Conservation (phyloP, 768 basidiomycete species). For the Termitomyces bulborhizus region DNA sequence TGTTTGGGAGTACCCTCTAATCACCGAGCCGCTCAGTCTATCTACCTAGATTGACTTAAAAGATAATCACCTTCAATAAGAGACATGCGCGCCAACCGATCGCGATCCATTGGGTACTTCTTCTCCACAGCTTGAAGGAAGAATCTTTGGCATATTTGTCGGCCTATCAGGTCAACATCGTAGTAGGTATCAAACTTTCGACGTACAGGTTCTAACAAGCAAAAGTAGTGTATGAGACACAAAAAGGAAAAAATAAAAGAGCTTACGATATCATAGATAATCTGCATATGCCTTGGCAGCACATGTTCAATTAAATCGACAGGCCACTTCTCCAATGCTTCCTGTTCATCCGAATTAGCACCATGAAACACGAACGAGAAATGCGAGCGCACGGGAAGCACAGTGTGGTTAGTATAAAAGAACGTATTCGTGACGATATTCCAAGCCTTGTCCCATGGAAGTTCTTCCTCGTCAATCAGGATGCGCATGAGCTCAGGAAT, state of each 20-base stretch:
- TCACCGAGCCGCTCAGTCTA: neutral
- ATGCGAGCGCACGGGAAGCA: slow-evolving; percentile 62
- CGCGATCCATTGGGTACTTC: slow-evolving; percentile 85
- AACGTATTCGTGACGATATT: slow-evolving; percentile 83
- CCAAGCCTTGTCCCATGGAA: slow-evolving; percentile 85
- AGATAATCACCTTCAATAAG: slow-evolving; percentile 70
- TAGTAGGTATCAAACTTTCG: neutral
- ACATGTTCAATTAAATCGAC: slow-evolving; percentile 82
- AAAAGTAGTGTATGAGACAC: neutral
- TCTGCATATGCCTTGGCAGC: slow-evolving; percentile 85
- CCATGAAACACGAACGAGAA: neutral
- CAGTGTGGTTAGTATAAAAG: slow-evolving; percentile 95
- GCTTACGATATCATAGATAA: slow-evolving; percentile 65
- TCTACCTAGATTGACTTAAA: neutral
- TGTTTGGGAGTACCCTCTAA: slow-evolving; percentile 82
- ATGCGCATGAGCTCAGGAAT: slow-evolving; percentile 95
- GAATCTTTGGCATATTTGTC: slow-evolving; percentile 26
- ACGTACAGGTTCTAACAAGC: slow-evolving; percentile 43
- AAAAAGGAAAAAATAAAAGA: neutral
- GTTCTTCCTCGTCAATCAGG: slow-evolving; percentile 85
- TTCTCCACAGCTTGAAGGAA: slow-evolving; percentile 86
- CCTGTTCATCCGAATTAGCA: slow-evolving; percentile 29
- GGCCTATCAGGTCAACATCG: neutral
- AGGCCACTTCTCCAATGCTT: slow-evolving; percentile 89
- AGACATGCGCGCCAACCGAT: slow-evolving; percentile 78